Evolutionary conservation across 345 rosid genomes (phyloP).

Genomic region (Populus simonii): DNA sequence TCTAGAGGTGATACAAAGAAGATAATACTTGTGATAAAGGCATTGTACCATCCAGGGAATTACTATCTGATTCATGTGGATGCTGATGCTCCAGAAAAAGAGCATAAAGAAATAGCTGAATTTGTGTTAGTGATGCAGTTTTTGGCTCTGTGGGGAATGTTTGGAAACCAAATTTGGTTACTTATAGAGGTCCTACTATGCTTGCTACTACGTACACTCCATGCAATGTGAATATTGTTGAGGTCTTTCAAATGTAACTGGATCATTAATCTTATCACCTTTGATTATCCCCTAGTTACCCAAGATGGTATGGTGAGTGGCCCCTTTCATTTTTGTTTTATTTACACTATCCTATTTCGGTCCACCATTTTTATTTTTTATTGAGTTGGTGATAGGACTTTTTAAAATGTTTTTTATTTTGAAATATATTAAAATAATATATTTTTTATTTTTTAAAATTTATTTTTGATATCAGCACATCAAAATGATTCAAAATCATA

Average conservation of each 20-base stretch:
- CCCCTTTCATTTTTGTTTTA: slow-evolving; percentile 1
- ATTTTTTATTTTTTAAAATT: too few relatives aligned
- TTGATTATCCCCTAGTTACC: slow-evolving; percentile 83
- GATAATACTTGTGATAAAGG: slow-evolving; percentile 53
- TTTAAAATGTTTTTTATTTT: too few relatives aligned
- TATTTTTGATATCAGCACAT: too few relatives aligned
- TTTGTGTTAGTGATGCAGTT: slow-evolving; percentile 52
- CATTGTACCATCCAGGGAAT: slow-evolving; percentile 81
- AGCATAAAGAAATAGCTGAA: slow-evolving; percentile 55
- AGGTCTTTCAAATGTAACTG: slow-evolving; percentile 89
- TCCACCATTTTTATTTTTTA: too few relatives aligned
- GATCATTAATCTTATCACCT: slow-evolving; percentile 97
- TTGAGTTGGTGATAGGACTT: too few relatives aligned
- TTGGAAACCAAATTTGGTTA: slow-evolving; percentile 74
- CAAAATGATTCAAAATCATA: too few relatives aligned
- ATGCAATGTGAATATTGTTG: slow-evolving; percentile 70
- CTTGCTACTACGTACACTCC: slow-evolving; percentile 80
- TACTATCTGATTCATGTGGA: slow-evolving; percentile 78
- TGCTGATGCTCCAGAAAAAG: slow-evolving; percentile 48
- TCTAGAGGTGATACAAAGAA: slow-evolving; percentile 67
- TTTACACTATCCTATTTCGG: not conserved
- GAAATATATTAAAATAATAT: too few relatives aligned
- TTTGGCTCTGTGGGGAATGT: slow-evolving; percentile 65
- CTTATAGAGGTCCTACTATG: slow-evolving; percentile 95
- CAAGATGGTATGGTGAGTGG: slow-evolving; percentile 99